Evolutionary conservation across 148 eudicot genomes (phyloP).

Genomic region (Camellia lanceoleosa): DNA sequence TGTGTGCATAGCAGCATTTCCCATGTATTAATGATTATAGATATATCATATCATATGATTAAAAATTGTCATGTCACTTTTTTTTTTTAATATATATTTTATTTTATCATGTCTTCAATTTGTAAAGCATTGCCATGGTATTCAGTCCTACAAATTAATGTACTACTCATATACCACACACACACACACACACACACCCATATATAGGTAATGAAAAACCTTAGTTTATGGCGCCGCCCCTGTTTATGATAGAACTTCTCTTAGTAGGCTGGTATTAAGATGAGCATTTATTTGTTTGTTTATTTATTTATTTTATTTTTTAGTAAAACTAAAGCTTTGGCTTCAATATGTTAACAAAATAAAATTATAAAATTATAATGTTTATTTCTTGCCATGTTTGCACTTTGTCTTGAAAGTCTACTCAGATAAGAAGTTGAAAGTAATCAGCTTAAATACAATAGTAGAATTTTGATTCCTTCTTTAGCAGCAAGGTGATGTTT

Average conservation of each 20-base stretch:
- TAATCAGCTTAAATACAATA: background rate
- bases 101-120: too few species aligned
- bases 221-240: too few species aligned
- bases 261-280: background rate
- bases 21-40: too few species aligned
- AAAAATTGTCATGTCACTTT: too few species aligned
- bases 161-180: too few species aligned
- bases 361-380: background rate
- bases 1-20: too few species aligned
- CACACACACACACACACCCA: too few species aligned
- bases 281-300: background rate
- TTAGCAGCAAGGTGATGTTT: background rate
- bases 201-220: too few species aligned
- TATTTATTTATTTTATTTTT: background rate
- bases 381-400: background rate
- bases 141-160: too few species aligned
- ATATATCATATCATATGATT: too few species aligned
- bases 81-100: too few species aligned
- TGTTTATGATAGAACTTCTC: background rate
- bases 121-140: too few species aligned
- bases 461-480: constrained; percentile 1
- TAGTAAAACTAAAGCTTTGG: background rate
- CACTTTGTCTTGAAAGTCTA: background rate
- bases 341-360: background rate
- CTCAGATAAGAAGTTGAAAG: background rate